Evolutionary conservation across 1,284 basidiomycete species (phyloP).

Genomic region (Trichosporon faecale): DNA sequence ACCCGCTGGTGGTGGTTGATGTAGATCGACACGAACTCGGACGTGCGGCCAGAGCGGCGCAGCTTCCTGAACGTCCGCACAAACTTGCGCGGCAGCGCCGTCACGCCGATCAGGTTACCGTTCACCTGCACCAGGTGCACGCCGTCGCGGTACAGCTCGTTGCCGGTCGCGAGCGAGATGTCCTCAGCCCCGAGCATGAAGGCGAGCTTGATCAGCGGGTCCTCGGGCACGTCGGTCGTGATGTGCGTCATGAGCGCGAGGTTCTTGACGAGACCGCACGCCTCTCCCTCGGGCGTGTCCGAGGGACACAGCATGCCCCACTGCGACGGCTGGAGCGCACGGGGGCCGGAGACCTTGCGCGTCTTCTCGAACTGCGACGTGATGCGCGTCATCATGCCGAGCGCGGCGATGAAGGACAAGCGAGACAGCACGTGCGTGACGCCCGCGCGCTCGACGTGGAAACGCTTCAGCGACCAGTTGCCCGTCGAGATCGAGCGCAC

Average conservation of each 20-base stretch:
- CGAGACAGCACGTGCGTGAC: slow-evolving; percentile 97
- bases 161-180: slow-evolving; percentile 86
- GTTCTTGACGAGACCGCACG: slow-evolving; percentile 98
- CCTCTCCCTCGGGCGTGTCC: slow-evolving; percentile 99
- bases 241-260: slow-evolving; percentile 99
- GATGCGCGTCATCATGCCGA: slow-evolving; percentile 99
- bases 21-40: slow-evolving; percentile 96
- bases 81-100: slow-evolving; percentile 79
- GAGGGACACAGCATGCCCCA: slow-evolving; percentile 99
- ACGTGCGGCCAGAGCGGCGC: slow-evolving; percentile 83
- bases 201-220: slow-evolving; percentile 82
- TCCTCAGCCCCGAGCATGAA: slow-evolving; percentile 98
- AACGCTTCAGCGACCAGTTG: slow-evolving; percentile 98
- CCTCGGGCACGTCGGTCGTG: slow-evolving; percentile 97
- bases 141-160: slow-evolving; percentile 88
- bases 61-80: slow-evolving; percentile 87
- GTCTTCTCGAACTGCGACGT: slow-evolving; percentile 99
- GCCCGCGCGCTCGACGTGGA: slow-evolving; percentile 99
- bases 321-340: slow-evolving; percentile 95
- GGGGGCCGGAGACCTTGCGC: slow-evolving; percentile 94
- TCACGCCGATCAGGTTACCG: slow-evolving; percentile 91
- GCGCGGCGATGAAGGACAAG: slow-evolving; percentile 91
- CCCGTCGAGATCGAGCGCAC: slow-evolving; percentile 98
- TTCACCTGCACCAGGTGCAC: slow-evolving; percentile 97
- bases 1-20: slow-evolving; percentile 93